Evolutionary conservation across 352 stramenopile species (phyloP).

Genomic region (Globisporangium okanoganense): DNA sequence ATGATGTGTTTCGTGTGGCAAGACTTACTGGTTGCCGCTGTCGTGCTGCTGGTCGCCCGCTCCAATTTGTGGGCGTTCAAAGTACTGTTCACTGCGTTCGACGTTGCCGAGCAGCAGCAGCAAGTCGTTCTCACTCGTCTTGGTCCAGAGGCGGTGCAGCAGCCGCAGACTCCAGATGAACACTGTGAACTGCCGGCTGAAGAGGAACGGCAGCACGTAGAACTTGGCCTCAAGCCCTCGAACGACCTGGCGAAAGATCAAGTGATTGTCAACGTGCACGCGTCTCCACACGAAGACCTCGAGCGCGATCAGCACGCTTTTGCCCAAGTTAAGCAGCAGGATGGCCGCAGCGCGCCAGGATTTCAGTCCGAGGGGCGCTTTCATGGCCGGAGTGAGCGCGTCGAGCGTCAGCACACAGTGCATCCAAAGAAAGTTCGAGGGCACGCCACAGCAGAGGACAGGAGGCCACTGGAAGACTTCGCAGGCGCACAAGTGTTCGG

Average conservation of each 20-base stretch:
- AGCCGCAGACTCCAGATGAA: slow-evolving; percentile 3
- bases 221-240: not conserved
- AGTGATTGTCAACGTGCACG: not conserved
- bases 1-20: too few relatives aligned
- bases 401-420: slow-evolving; percentile 6
- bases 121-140: too few relatives aligned
- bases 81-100: too few relatives aligned
- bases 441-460: not conserved
- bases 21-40: too few relatives aligned
- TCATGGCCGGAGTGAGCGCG: slow-evolving; percentile 3
- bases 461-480: not conserved
- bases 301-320: not conserved
- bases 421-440: not conserved
- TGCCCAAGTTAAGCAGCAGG: not conserved
- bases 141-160: too few relatives aligned
- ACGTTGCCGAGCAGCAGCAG: too few relatives aligned
- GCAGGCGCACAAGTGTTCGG: not conserved
- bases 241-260: not conserved
- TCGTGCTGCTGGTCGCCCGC: too few relatives aligned
- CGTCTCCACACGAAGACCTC: not conserved
- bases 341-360: not conserved
- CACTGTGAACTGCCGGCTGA: slow-evolving; percentile 3
- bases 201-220: slow-evolving; percentile 2
- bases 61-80: too few relatives aligned
- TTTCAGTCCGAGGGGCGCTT: not conserved